A percentile compares a stretch with the other conserved stretches of the same genome.
phyloP scores from a whole-genome alignment of 2,329 filamentous ascomycete genomes.

The Furcasterigmium furcatum region DNA sequence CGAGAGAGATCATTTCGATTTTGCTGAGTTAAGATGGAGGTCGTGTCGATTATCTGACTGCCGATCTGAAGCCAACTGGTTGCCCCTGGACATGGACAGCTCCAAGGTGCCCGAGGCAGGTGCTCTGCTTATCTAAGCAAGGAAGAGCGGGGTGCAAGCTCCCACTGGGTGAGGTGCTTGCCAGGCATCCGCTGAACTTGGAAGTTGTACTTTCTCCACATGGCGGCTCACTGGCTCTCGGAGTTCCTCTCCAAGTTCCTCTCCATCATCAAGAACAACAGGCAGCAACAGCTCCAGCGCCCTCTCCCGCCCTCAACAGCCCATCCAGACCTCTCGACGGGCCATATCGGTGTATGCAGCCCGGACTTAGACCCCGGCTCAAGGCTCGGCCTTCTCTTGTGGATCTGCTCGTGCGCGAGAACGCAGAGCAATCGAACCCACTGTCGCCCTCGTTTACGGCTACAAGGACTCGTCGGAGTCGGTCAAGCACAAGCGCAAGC shows the following conservation, averaged over 20 bases:
- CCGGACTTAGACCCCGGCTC: constrained; percentile 46
- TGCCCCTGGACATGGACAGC: too few species aligned
- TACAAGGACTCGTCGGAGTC: constrained; percentile 5
- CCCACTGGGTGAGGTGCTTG: too few species aligned
- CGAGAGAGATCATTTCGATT: too few species aligned
- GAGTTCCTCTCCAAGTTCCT: not conserved
- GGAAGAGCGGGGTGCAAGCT: too few species aligned
- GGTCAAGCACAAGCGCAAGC: constrained; percentile 18
- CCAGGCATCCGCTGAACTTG: too few species aligned
- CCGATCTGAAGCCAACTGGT: too few species aligned
- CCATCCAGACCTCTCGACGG: not conserved
- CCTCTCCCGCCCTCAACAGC: not conserved
- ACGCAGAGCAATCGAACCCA: constrained; percentile 16
- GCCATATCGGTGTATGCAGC: constrained; percentile 37
- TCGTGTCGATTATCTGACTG: too few species aligned
- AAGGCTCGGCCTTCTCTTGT: constrained; percentile 51
- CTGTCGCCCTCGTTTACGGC: constrained; percentile 8
- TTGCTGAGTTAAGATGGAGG: too few species aligned
- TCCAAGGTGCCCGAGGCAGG: too few species aligned
- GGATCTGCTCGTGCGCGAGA: constrained; percentile 42
- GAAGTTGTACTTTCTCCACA: too few species aligned
- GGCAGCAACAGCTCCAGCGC: not conserved
- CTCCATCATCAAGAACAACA: constrained; percentile 4
- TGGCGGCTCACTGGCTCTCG: too few species aligned
- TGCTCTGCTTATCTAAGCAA: too few species aligned